Evolutionary conservation across 768 basidiomycete species (phyloP), one percentile per base, ranked within the genome.

Genomic region (Pulveroboletus sp.): DNA sequence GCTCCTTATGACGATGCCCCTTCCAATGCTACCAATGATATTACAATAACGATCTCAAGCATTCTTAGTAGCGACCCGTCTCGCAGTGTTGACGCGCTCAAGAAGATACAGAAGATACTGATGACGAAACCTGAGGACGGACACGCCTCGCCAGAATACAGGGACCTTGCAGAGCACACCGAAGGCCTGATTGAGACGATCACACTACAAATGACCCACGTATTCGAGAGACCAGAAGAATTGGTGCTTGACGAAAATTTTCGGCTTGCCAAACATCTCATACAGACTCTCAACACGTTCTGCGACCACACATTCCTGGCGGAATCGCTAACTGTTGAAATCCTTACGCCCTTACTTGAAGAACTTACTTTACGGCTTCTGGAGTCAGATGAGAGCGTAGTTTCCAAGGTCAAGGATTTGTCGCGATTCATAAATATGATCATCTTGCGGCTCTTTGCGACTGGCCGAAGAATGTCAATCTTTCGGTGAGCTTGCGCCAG

Each of bases 381-480:
- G 17, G 90, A 97, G 65, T 97, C 95, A 24, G 95, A 98, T 62
- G 90, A 94, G 58, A 91, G 84, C 56, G 69, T 76, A 14, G 79
- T 88, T 40, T 82, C 81, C 64, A 87, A 92, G 62, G 82, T 97
- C 35, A 92, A 94, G 63, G 97, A 98, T 63, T 63, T 98, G 49
- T 94, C 93, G 6, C 83, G 90, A 42, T 98, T 97, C 68, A 94
- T 99, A 71, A 99, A 99, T 68, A 94, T 97, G 90, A 94, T 98
- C 49, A 87, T 98, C 52, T 74, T 99, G 49, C 86, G 94, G 27
- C 67, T 97, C 46, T 95, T 99, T 71, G 88, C 92, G 29, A 93
- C 92, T 10, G 87, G 89, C 14, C 77, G 92, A 55, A 78, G 89
- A 49, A 93, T 93, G 79, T 85, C 92, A 0, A 86, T 94, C 46